A percentile compares a stretch with the other conserved stretches of the same genome.
phyloP scores from a whole-genome alignment of 306 rosid species.

The Bauhinia variegata region DNA sequence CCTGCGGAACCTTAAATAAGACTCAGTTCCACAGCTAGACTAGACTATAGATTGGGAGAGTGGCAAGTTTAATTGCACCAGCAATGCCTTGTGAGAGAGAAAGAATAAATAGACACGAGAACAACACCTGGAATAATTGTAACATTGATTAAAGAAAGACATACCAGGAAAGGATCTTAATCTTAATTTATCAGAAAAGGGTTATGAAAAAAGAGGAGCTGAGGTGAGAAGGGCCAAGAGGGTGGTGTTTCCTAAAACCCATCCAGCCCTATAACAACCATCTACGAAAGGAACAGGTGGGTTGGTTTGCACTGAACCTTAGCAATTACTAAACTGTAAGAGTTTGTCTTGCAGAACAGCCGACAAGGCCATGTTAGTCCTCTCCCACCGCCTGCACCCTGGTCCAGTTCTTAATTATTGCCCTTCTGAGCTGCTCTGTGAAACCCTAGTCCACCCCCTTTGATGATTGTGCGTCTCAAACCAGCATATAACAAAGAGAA shows the following conservation, averaged over 20 bases:
- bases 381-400: slow-evolving; percentile 64
- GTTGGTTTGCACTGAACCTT: slow-evolving; percentile 43
- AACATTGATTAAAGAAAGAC: slow-evolving; percentile 40
- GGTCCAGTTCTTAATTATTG: slow-evolving; percentile 76
- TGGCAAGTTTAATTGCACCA: slow-evolving; percentile 48
- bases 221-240: slow-evolving; percentile 13
- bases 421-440: slow-evolving; percentile 42
- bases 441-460: slow-evolving; percentile 49
- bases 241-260: slow-evolving; percentile 80
- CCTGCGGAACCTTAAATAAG: slow-evolving; percentile 29
- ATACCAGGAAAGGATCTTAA: no score
- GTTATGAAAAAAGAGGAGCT: no score
- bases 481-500: slow-evolving; percentile 23
- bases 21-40: slow-evolving; percentile 39
- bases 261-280: slow-evolving; percentile 53
- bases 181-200: slow-evolving; percentile 8
- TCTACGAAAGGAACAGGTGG: slow-evolving; percentile 43
- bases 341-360: slow-evolving; percentile 58
- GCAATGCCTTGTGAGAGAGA: slow-evolving; percentile 12
- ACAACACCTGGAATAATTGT: neutral
- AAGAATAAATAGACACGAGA: neutral
- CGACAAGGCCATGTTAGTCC: slow-evolving; percentile 85
- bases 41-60: slow-evolving; percentile 37
- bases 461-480: slow-evolving; percentile 40
- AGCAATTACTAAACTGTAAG: slow-evolving; percentile 41